Base-by-base conservation (phyloP, 1,284 basidiomycete species). In the Cryptococcus maquisensis region DNA sequence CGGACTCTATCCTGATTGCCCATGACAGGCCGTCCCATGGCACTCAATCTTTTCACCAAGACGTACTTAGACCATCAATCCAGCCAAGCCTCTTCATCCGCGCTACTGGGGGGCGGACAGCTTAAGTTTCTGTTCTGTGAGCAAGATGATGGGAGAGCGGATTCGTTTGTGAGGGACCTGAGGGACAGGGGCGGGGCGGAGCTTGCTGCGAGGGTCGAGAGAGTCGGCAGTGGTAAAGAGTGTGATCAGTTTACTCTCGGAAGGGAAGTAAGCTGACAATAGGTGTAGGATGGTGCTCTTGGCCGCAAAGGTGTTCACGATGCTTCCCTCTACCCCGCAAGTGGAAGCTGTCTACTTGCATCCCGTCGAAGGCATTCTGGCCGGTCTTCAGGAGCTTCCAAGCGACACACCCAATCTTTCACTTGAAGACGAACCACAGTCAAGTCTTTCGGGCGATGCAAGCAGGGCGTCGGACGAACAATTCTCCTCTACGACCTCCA, bases 271-370 rank as follows among this genome's bases (percentile, higher is more conserved):
- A n/a, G 26, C 24, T 47, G 46, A 47, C 32, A 7, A 20, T 42
- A 10, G 18, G 43, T 16, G 15, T 45, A 79, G 78, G 39, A 76
- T 79, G 24, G 74, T 75, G 0, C 62, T 62, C n/a, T 52, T 63
- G 4, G 75, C 77, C 9, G 66, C 72, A 0, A 76, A 72, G 12
- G 72, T 81, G 23, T 63, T 80, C 41, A 80, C 79, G 3, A 78
- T 79, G 76, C 65, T 81, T 1, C 80, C 80, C 0, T 78, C 77
- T 0, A 77, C 76, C 10, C 76, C 76, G 0, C 73, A 77, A 52
- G 77, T 79, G 23, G 69, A 77, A 53, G 59, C 65, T 16, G 75
- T 78, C 3, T 79, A 77, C 63, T 69, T 77, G 7, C 72, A 73
- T 44, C 58, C 60, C 45, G n/a, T 35, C 1, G 35, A 44, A 1